phyloP scores from a whole-genome alignment of 257 asterid genomes.

The Mentha longifolia region DNA sequence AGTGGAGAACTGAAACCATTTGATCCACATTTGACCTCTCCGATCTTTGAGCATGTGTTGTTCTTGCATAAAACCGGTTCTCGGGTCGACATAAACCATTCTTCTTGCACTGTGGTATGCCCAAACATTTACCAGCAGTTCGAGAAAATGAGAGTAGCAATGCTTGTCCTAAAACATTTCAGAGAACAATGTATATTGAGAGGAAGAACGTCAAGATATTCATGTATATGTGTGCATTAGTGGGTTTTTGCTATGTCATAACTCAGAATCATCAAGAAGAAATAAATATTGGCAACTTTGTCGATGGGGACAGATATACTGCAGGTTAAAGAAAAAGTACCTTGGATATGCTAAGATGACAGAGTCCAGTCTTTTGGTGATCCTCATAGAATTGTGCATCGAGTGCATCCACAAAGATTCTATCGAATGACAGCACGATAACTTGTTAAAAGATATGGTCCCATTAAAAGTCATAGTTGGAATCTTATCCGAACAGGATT shows the following conservation, averaged over 20 bases:
- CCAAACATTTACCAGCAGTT: constrained; percentile 90
- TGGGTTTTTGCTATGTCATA: too few relatives aligned
- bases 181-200: neutral
- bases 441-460: constrained; percentile 2
- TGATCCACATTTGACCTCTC: constrained; percentile 88
- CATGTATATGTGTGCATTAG: neutral
- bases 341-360: constrained; percentile 77
- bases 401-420: constrained; percentile 93
- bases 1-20: constrained; percentile 76
- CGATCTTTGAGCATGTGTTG: constrained; percentile 68
- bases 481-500: constrained; percentile 4
- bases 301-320: neutral
- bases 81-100: constrained; percentile 78
- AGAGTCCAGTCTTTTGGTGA: constrained; percentile 68
- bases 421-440: constrained; percentile 33
- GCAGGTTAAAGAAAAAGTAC: constrained; percentile 38
- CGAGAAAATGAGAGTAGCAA: constrained; percentile 84
- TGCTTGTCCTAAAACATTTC: constrained; percentile 72
- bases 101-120: constrained; percentile 92
- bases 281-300: neutral
- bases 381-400: constrained; percentile 66
- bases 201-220: neutral
- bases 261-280: neutral
- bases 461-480: neutral
- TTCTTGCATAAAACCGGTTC: constrained; percentile 75